These are phyloP conservation scores for Botrytis sinoallii DNA, from an alignment of 2,329 filamentous ascomycete species.

Conservation along the genomic window DNA sequence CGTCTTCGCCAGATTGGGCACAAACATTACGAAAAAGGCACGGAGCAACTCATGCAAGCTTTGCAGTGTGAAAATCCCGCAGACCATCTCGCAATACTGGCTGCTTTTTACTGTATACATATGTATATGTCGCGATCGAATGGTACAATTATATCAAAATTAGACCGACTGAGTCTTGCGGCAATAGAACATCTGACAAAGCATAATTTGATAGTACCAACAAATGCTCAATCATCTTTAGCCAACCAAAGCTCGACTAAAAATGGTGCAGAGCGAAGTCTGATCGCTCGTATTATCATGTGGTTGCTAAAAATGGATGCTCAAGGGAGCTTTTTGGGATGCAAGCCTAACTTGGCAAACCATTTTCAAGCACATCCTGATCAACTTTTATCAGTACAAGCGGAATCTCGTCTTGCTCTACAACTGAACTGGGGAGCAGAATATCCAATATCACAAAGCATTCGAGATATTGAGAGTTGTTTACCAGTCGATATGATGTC, in stretches of 20 bases:
- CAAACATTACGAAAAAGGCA: slow-evolving; percentile 21
- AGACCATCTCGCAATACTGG: slow-evolving; percentile 18
- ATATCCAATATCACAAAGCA: slow-evolving; percentile 24
- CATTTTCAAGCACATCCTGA: slow-evolving; percentile 20
- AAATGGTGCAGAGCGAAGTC: slow-evolving; percentile 10
- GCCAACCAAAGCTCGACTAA: not conserved
- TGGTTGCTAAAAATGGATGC: slow-evolving; percentile 24
- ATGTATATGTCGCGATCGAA: slow-evolving; percentile 18
- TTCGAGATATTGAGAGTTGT: slow-evolving; percentile 24
- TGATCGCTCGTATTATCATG: slow-evolving; percentile 20
- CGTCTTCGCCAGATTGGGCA: slow-evolving; percentile 1
- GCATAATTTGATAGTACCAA: not conserved
- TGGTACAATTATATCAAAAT: slow-evolving; percentile 2
- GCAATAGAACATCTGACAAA: slow-evolving; percentile 11
- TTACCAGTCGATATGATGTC: slow-evolving; percentile 24
- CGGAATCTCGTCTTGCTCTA: slow-evolving; percentile 20
- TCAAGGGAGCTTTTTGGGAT: slow-evolving; percentile 23
- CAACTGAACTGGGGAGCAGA: slow-evolving; percentile 22
- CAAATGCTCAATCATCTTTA: not conserved
- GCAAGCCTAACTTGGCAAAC: slow-evolving; percentile 18
- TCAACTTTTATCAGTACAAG: slow-evolving; percentile 9
- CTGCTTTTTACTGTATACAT: slow-evolving; percentile 21
- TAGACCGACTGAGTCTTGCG: slow-evolving; percentile 20
- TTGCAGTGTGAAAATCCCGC: not conserved
- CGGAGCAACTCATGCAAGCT: slow-evolving; percentile 19